Base-by-base conservation (phyloP, 176 grass and related monocot genomes). In the Aegilops sharonensis region DNA sequence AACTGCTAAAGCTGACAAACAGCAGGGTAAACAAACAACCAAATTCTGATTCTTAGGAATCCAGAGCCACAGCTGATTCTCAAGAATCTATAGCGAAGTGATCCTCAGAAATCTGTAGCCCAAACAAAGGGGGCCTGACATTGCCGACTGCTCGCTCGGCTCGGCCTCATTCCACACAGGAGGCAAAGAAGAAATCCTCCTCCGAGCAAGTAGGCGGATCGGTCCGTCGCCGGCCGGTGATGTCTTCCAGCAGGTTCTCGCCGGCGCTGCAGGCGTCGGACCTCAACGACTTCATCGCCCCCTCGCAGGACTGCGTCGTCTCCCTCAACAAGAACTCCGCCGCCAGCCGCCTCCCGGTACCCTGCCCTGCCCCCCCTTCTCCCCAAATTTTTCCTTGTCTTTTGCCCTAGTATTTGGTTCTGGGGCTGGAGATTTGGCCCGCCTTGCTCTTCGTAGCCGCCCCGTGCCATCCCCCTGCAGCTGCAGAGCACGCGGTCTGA, bases 251-350 rank as follows among this genome's bases (percentile, higher is more conserved):
- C 89, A 96, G 93, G 80, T 96, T 99, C 92, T 99, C 97, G 25
- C 90, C 94, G 85, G 94, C 87, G 87, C 92, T 99, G 75, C 81
- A 88, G 86, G 93, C 93, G 27, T 93, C 92, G 50, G 94, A 99
- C 91, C 94, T 99, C 84, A 99, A 99, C 83, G 97, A 99, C 88
- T 99, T 99, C 85, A 99, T 99, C 54, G 87, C 92, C n/a, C 97
- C 92, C 14, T 99, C 97, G 40, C 97, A 96, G 90, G 86, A 91
- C 75, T 99, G 97, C 87, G 47, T 96, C 90, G 64, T 99, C 77
- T 94, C 94, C 80, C 93, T 96, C 54, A 94, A 93, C 73, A 88
- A 86, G 64, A 82, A 70, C n/a, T 65, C 86, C 34, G 84, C 92
- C 78, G 87, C 91, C 43, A 65, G 85, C 36, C 76, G 85, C 68